These are phyloP conservation scores for Citrus reticulata DNA, from an alignment of 345 rosid genomes.

Conservation along the genomic window DNA sequence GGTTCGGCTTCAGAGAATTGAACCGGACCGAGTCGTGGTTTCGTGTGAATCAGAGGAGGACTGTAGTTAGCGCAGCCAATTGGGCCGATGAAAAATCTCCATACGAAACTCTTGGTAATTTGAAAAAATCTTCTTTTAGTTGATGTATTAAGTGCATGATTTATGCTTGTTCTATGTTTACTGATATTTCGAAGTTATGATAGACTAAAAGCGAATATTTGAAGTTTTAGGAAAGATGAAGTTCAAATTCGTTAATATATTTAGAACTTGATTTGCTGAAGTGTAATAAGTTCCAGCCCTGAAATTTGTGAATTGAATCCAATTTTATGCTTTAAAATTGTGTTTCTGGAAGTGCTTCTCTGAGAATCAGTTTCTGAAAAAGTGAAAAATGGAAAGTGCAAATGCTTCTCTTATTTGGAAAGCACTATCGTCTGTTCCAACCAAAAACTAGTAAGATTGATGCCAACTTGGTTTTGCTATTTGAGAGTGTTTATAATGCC, in stretches of 20 bases:
- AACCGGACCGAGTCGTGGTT: conserved; percentile 38
- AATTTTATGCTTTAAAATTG: neutral
- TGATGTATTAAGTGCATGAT: neutral
- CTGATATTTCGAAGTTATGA: neutral
- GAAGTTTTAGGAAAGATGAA: neutral
- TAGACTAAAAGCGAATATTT: neutral
- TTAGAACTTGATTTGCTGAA: neutral
- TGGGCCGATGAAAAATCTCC: conserved; percentile 80
- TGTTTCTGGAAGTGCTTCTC: neutral
- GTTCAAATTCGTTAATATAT: neutral
- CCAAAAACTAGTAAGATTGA: neutral
- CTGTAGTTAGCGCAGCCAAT: conserved; percentile 55
- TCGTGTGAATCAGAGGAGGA: conserved; percentile 57
- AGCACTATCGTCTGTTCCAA: neutral
- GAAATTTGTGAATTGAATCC: neutral
- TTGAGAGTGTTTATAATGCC: neutral
- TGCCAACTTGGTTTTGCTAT: neutral
- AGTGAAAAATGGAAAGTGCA: neutral
- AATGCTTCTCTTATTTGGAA: neutral
- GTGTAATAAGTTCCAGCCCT: neutral
- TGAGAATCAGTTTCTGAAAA: neutral
- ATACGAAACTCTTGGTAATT: conserved; percentile 83
- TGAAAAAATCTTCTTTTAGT: neutral
- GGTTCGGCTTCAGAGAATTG: conserved; percentile 37
- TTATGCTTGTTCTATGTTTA: neutral